Base-by-base conservation (phyloP, 345 rosid species). In the Draba incana region DNA sequence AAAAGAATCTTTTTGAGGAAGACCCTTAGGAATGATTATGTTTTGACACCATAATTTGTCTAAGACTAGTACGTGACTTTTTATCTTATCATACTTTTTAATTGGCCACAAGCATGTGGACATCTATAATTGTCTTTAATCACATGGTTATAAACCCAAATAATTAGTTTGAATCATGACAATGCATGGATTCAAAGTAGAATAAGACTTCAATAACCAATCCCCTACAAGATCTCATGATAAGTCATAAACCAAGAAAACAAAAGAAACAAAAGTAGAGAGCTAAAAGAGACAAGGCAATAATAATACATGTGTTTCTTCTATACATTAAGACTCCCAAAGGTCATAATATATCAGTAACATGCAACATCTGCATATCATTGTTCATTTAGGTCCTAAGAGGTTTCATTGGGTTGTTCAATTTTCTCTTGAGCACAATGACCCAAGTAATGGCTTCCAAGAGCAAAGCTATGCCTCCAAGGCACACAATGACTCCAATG, bases 401-500 rank as follows among this genome's bases (percentile, higher is more conserved):
- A 11, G 84, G 74, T 81, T 83, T 86, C 51, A 82, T 82, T 14
- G 89, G 81, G 59, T 82, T 79, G 25, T 64, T 62, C 2, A 87
- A 78, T 69, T 76, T 84, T 80, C 89, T 87, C 78, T 67, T 84
- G 72, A 89, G 59, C 20, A 89, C 86, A 9, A 87, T 57, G 44
- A 82, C 53, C 96, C 98, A 89, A 39, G 98, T 92, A 28, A 89
- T 23, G 1, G 80, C 74, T 75, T 92, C 98, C 76, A 89, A 67
- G 53, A 92, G 53, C 52, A 83, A 59, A 1, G 94, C 81, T 11
- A 89, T 52, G 43, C 81, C 96, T 7, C 86, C 98, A 72, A 92
- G 68, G 6, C 44, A 57, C 0, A 77, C 68, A 4, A 89, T 77
- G 52, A 79, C 64, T 9, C 66, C 72, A 13, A 81, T 78, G 76